Evolutionary conservation across 345 rosid species (phyloP), one percentile per base, ranked within the genome.

Genomic region (Brassica cretica): DNA sequence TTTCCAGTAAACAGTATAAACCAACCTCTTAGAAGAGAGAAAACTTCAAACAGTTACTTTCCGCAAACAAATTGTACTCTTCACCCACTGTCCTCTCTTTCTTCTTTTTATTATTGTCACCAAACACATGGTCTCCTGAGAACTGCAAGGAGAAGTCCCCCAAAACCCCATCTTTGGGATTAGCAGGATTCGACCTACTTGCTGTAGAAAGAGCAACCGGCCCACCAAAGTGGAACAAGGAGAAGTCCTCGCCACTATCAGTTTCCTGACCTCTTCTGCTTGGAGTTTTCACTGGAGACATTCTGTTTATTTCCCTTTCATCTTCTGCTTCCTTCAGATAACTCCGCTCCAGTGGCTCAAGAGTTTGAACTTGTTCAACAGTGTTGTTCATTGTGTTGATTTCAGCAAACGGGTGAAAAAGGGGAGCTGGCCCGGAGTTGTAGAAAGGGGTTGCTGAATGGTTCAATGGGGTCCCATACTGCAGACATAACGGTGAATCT

Each of bases 41-140:
- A 90, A 91, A 92, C 78, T 85, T 84, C 66, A 88, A 33, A 67
- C 89, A 86, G 51, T 88, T 89, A 64, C 87, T 89, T 35, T 86
- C 84, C n/a, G 91, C 94, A 86, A 95, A 95, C 91, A 93, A 84
- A 85, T 91, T 91, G 87, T 95, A 93, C 76, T 95, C 91, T 80
- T 90, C 94, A 51, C 73, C 77, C 41, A 88, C 68, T 10, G 82
- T 70, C 33, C 80, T 77, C 81, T 86, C 90, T 80, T 81, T 92
- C 66, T 64, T 66, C 66, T 77, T 68, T 41, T 55, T 63, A 72
- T 75, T 83, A 32, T 75, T 77, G 82, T 81, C 83, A 12, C 84
- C 79, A 74, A 84, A 86, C 6, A 44, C 70, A 37, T 88, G 80
- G 81, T 90, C 90, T 10, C 80, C 75, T 8, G 85, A 76, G 73